Conservation (phyloP, 768 basidiomycete species). For the Termitomyces heimii region DNA sequence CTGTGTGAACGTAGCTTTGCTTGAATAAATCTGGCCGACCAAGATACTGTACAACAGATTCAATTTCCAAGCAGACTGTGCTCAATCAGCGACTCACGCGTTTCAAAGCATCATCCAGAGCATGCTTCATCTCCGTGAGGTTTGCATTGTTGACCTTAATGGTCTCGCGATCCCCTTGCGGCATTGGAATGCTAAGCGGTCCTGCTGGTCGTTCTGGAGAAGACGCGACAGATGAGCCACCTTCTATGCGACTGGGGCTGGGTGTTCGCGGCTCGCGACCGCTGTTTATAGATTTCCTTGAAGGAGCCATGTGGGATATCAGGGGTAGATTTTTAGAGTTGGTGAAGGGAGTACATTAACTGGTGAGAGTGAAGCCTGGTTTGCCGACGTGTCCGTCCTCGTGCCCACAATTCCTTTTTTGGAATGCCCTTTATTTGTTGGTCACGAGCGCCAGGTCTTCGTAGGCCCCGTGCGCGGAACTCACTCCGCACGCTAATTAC, state of each 20-base stretch:
- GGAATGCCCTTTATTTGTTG: background rate
- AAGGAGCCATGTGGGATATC: slow-evolving; percentile 12
- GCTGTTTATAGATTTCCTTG: slow-evolving; percentile 11
- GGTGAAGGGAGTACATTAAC: slow-evolving; percentile 8
- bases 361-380: slow-evolving; percentile 1
- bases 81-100: slow-evolving; percentile 46
- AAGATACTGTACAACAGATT: slow-evolving; percentile 52
- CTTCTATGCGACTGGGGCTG: slow-evolving; percentile 15
- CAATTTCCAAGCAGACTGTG: background rate
- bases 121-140: slow-evolving; percentile 56
- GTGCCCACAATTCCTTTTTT: slow-evolving; percentile 10
- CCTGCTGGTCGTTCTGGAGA: slow-evolving; percentile 45
- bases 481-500: no score
- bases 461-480: no score
- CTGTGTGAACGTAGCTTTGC: slow-evolving; percentile 82
- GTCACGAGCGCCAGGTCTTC: no score
- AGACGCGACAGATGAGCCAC: slow-evolving; percentile 17
- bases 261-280: slow-evolving; percentile 13
- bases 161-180: slow-evolving; percentile 41
- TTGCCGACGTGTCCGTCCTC: slow-evolving; percentile 13
- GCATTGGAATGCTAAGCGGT: slow-evolving; percentile 42
- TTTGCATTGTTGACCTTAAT: slow-evolving; percentile 60
- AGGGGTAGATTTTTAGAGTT: slow-evolving; percentile 2
- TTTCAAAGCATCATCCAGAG: slow-evolving; percentile 85
- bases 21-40: slow-evolving; percentile 79